Conservation (phyloP, 371 early-diverging fungal species). For the Batkoa obscura region DNA sequence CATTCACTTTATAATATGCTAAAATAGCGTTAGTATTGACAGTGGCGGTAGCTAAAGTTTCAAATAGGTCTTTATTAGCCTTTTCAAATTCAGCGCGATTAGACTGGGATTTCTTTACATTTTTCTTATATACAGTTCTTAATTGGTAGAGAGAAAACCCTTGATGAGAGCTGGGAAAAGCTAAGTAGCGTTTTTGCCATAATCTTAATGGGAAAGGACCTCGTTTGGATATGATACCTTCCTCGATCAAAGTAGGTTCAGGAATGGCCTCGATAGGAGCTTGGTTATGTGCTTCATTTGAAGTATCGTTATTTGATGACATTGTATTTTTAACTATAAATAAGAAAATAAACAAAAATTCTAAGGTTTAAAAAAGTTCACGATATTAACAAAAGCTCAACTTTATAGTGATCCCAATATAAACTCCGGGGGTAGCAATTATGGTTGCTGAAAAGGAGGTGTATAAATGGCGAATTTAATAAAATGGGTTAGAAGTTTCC, state of each 20-base stretch:
- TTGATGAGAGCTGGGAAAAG: conserved; percentile 11
- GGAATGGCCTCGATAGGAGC: background rate
- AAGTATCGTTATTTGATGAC: too few species aligned
- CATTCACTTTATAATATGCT: conserved; percentile 19
- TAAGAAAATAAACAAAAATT: too few species aligned
- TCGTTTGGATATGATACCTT: conserved; percentile 16
- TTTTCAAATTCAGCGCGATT: conserved; percentile 16
- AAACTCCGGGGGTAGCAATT: too few species aligned
- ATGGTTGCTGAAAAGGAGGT: too few species aligned
- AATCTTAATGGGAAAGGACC: conserved; percentile 18
- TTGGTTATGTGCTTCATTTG: too few species aligned
- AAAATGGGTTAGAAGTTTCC: too few species aligned
- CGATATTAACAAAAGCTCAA: too few species aligned
- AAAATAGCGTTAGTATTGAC: conserved; percentile 16
- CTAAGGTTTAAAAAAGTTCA: too few species aligned
- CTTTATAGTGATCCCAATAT: too few species aligned
- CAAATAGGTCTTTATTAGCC: conserved; percentile 15
- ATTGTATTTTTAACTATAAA: too few species aligned
- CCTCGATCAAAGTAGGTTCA: conserved; percentile 11
- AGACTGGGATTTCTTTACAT: conserved; percentile 9
- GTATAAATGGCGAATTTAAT: too few species aligned
- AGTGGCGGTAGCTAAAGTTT: conserved; percentile 22
- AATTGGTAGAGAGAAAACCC: conserved; percentile 14
- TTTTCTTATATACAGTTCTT: conserved; percentile 17
- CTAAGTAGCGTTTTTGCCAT: conserved; percentile 23